Conservation (phyloP, 2,329 filamentous ascomycete species). For the Sarocladium oryzae region DNA sequence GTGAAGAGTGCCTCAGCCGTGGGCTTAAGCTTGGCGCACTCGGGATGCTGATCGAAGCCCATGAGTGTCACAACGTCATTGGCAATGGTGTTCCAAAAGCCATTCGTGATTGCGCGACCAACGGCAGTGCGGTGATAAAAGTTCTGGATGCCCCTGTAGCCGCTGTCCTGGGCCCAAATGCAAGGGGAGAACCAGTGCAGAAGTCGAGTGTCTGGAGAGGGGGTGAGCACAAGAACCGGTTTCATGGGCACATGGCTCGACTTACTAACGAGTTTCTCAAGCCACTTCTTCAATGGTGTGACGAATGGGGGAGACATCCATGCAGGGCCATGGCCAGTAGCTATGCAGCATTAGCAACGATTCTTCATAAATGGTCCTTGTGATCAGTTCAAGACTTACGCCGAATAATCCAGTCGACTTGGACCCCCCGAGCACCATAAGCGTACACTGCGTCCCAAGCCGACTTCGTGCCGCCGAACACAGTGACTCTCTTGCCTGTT, state of each 20-base stretch:
- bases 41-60: constrained; percentile 47
- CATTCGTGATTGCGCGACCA: constrained; percentile 47
- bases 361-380: too few relatives aligned
- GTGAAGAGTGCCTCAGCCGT: constrained; percentile 46
- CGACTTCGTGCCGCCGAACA: constrained; percentile 59
- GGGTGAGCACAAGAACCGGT: constrained; percentile 35
- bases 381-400: too few relatives aligned
- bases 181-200: constrained; percentile 72
- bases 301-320: constrained; percentile 56
- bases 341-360: constrained; percentile 17
- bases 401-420: constrained; percentile 56
- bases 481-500: constrained; percentile 37
- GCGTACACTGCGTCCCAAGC: constrained; percentile 60
- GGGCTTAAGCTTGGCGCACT: constrained; percentile 47
- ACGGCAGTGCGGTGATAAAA: constrained; percentile 53
- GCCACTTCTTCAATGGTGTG: constrained; percentile 59
- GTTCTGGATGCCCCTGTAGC: constrained; percentile 44
- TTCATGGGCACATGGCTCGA: neutral
- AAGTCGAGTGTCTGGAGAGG: constrained; percentile 46
- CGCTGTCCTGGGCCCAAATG: constrained; percentile 60
- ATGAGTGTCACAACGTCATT: constrained; percentile 48
- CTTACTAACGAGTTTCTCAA: constrained; percentile 59
- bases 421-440: constrained; percentile 47
- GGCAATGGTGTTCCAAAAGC: constrained; percentile 52
- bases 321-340: constrained; percentile 48